Evolutionary conservation across 805 yeast species (phyloP), one percentile per base, ranked within the genome.

Genomic region (Yamadazyma phyllophila): DNA sequence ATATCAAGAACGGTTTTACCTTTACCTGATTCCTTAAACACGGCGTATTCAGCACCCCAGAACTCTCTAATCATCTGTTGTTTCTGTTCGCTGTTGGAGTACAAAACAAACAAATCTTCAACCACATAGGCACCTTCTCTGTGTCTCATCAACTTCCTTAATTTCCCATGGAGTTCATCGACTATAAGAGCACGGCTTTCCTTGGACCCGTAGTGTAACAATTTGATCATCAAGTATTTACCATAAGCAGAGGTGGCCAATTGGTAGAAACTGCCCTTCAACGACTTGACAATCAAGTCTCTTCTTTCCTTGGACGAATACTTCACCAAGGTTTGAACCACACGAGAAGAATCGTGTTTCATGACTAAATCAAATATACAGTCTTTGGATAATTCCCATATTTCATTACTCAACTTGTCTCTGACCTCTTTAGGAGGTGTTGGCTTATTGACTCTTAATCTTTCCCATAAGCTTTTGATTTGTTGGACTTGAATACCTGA

Each of bases 71-170:
- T 81, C 86, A 92, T 91, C 67, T 88, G 96, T 45, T 81, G 80
- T 65, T 81, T 87, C 68, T 92, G 98, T 51, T 83, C 88, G 26
- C 85, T 78, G 17, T 89, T 81, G 9, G 97, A 81, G 65, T 91
- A 92, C 46, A 90, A 78, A 17, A 88, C 88, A 62, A 75, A 92
- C 59, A 88, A 74, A 74, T 92, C 99, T 68, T 92, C 98, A 53
- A 91, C 90, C 33, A 92, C 98, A 59, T 92, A 90, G 11, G 98
- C 98, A 68, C 97, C 99, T 75, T 92, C 98, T 71, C 87, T 85
- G 69, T 92, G 97, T 74, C 96, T 83, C 94, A 92, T 89, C 47
- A 92, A 74, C 67, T 89, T 92, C 64, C 97, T 78, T 59, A 88
- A 79, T 57, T 84, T 83, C 41, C 99, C 99, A 60, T 90, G 96